Evolutionary conservation across 352 stramenopile species (phyloP).

Genomic region (Globisporangium solare): DNA sequence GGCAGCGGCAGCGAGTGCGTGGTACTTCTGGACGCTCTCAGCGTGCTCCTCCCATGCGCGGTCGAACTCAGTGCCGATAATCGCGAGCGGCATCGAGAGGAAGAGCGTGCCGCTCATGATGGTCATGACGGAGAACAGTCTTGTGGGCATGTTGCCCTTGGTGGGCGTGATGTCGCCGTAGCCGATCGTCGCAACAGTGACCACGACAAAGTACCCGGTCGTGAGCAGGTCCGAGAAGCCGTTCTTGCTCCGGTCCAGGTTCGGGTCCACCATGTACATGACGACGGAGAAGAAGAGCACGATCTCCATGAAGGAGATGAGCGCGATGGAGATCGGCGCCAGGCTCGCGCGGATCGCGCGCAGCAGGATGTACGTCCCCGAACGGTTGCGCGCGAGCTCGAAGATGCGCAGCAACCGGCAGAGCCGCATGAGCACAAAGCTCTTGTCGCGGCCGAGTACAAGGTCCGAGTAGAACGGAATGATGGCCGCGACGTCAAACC

Average conservation of each 20-base stretch:
- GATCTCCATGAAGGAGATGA: constrained; percentile 82
- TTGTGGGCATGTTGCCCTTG: constrained; percentile 61
- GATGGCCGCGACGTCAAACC: constrained; percentile 71
- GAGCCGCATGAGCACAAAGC: constrained; percentile 66
- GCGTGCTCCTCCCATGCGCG: constrained; percentile 73
- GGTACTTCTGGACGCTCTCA: constrained; percentile 59
- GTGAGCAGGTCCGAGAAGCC: constrained; percentile 75
- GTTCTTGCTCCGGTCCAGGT: constrained; percentile 49
- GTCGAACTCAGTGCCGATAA: constrained; percentile 84
- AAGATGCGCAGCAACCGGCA: constrained; percentile 76
- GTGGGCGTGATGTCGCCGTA: constrained; percentile 77
- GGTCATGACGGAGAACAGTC: constrained; percentile 68
- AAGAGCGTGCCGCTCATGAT: constrained; percentile 84
- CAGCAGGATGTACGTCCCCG: constrained; percentile 71
- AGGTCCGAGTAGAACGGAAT: constrained; percentile 72
- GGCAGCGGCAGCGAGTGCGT: constrained; percentile 27
- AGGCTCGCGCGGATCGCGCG: constrained; percentile 66
- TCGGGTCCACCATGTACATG: constrained; percentile 81
- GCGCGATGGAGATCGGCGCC: constrained; percentile 70
- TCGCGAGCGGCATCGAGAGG: constrained; percentile 80
- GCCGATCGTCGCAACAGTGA: constrained; percentile 70
- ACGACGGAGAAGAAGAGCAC: constrained; percentile 75
- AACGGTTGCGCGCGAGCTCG: constrained; percentile 74
- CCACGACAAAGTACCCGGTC: constrained; percentile 70
- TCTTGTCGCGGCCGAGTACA: constrained; percentile 68